Evolutionary conservation across 768 basidiomycete genomes (phyloP).

Genomic region (Rossbeevera mucosa): DNA sequence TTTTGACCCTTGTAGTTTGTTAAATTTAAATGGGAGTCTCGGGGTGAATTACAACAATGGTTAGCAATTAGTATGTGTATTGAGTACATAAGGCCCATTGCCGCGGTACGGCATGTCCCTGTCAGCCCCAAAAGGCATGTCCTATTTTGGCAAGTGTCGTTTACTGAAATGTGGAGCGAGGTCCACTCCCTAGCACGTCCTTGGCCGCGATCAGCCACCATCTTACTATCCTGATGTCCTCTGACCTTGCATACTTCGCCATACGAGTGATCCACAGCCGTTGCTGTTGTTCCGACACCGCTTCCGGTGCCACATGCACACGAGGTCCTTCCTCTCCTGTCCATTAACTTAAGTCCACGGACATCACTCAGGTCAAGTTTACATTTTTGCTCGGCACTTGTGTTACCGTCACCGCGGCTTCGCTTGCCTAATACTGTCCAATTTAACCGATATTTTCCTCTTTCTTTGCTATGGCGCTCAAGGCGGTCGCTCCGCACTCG

Average conservation of each 20-base stretch:
- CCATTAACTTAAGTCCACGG: slow-evolving; percentile 38
- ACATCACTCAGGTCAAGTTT: slow-evolving; percentile 30
- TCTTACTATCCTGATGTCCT: slow-evolving; percentile 8
- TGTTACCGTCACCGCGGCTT: slow-evolving; percentile 36
- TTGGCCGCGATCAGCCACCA: slow-evolving; percentile 12
- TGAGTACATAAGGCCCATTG: slow-evolving; percentile 29
- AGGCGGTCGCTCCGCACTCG: slow-evolving; percentile 22
- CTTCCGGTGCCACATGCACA: slow-evolving; percentile 32
- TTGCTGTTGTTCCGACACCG: slow-evolving; percentile 27
- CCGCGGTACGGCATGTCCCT: slow-evolving; percentile 27
- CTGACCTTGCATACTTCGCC: slow-evolving; percentile 9
- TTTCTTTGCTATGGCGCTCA: slow-evolving; percentile 30
- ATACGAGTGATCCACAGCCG: slow-evolving; percentile 18
- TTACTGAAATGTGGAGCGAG: slow-evolving; percentile 4
- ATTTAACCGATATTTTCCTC: slow-evolving; percentile 30
- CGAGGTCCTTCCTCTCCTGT: slow-evolving; percentile 34
- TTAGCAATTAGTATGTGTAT: slow-evolving; percentile 1
- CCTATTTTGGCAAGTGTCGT: slow-evolving; percentile 17
- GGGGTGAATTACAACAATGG: background rate
- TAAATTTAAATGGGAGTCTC: background rate
- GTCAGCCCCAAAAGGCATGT: slow-evolving; percentile 23
- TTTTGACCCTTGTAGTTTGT: background rate
- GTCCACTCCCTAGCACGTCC: background rate
- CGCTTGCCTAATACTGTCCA: slow-evolving; percentile 29
- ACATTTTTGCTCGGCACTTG: slow-evolving; percentile 31